Conservation (phyloP, 2,329 filamentous ascomycete genomes). For the Fusarium chlamydosporum region DNA sequence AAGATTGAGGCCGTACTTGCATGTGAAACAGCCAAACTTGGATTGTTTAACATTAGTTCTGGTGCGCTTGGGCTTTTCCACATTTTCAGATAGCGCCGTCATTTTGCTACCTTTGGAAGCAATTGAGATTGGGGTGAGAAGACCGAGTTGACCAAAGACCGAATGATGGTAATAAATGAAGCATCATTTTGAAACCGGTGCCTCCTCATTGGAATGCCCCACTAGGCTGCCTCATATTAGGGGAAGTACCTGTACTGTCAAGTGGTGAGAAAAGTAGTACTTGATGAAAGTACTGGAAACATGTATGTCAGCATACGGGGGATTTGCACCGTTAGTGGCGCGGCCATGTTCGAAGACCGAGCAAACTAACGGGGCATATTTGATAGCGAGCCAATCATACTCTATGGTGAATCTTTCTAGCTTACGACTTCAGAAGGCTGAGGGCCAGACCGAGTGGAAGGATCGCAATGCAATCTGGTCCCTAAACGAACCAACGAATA, state of each 20-base stretch:
- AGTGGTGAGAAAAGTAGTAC: fast-evolving
- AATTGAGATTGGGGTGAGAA: background rate
- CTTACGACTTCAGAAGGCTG: conserved; percentile 12
- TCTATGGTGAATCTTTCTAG: background rate
- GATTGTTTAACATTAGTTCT: conserved; percentile 47
- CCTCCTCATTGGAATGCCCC: background rate
- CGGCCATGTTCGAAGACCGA: conserved; percentile 15
- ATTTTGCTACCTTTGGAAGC: background rate
- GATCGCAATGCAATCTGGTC: background rate
- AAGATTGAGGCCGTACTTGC: conserved; percentile 37
- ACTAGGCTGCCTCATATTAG: background rate
- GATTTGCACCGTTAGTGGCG: background rate
- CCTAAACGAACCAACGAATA: background rate
- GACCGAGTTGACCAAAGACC: conserved; percentile 31
- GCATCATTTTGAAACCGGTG: background rate
- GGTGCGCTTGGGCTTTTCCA: conserved; percentile 26
- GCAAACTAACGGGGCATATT: background rate
- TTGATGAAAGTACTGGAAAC: background rate
- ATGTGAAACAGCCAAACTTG: conserved; percentile 45
- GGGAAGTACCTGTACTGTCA: background rate
- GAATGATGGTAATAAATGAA: conserved; percentile 1
- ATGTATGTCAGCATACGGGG: background rate
- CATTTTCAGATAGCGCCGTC: background rate
- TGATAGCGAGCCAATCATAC: fast-evolving
- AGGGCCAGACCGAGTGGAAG: conserved; percentile 20